A percentile compares a stretch with the other conserved stretches of the same genome.
phyloP scores from a whole-genome alignment of 441 rosid genomes.

The Breynia disticha region DNA sequence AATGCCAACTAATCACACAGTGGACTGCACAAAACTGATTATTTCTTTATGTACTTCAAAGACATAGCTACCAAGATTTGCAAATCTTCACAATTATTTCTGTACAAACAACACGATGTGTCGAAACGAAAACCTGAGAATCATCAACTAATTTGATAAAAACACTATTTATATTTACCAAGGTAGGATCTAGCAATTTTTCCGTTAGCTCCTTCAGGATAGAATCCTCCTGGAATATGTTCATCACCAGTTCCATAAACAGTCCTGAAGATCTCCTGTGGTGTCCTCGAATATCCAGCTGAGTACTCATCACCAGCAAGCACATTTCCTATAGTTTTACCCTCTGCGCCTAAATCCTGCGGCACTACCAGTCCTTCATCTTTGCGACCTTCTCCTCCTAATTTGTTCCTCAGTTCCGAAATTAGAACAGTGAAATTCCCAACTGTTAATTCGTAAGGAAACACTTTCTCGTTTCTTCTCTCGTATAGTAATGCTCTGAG shows the following conservation, averaged over 20 bases:
- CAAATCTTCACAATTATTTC: too few relatives aligned
- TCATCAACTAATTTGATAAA: not conserved
- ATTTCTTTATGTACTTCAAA: too few relatives aligned
- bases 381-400: constrained; percentile 39
- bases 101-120: too few relatives aligned
- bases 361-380: constrained; percentile 71
- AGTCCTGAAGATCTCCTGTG: constrained; percentile 59
- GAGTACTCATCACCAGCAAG: constrained; percentile 51
- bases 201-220: constrained; percentile 65
- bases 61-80: too few relatives aligned
- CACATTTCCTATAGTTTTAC: constrained; percentile 42
- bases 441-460: constrained; percentile 48
- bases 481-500: constrained; percentile 51
- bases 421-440: constrained; percentile 54
- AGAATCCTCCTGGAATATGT: constrained; percentile 58
- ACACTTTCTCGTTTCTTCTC: constrained; percentile 23
- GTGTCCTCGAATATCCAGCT: constrained; percentile 43
- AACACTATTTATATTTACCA: not conserved
- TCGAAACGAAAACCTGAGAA: not conserved
- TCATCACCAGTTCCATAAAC: constrained; percentile 70
- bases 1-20: too few relatives aligned
- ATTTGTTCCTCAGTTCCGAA: constrained; percentile 50
- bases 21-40: too few relatives aligned
- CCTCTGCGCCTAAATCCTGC: constrained; percentile 34
- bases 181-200: constrained; percentile 41